Evolutionary conservation across 2,329 filamentous ascomycete species (phyloP), one percentile per base, ranked within the genome.

Genomic region (Xylariaceae sp.): DNA sequence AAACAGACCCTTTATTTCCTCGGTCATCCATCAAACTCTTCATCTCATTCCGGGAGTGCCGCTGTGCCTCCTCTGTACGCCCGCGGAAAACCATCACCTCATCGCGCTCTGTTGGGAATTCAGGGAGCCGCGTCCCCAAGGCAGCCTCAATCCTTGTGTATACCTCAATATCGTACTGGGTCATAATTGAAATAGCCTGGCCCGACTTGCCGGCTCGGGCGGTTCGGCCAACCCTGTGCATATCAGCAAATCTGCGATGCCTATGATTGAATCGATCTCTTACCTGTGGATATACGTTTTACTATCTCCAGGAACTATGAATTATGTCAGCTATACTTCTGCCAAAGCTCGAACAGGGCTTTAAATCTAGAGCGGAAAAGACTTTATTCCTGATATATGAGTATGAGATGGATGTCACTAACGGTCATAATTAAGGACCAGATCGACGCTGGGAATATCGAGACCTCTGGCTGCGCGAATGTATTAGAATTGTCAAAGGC

Each of bases 401-500:
- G n/a, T n/a, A n/a, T n/a, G 21, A 36, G 21, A 36, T n/a, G 19
- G 39, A 30, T 7, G 19, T 16, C 19, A 54, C 54, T 42, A 36
- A 59, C 57, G 50, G 36, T 60, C 58, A 61, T 86, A 88, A 72
- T 96, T 96, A 61, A 96, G 70, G 2, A 96, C 89, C 0, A 92
- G 74, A 61, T 95, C 90, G 12, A 96, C 91, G n/a, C 84, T 87
- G 12, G 91, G 91, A 44, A 96, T 95, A 75, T 96, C 92, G 6
- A 96, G 78, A 78, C 92, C 92, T 68, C 92, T 85, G 1, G 92
- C 89, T 47, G 44, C 40, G 26, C 5, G 39, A 26, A 47, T 8
- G 32, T 18, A 22, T 56, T 19, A 56, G 54, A 18, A 44, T 34
- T 8, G 13, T 30, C 16, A 30, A 32, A 16, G 18, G 30, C 12